Conservation (phyloP, 2,329 filamentous ascomycete species). For the Alternaria dauci region DNA sequence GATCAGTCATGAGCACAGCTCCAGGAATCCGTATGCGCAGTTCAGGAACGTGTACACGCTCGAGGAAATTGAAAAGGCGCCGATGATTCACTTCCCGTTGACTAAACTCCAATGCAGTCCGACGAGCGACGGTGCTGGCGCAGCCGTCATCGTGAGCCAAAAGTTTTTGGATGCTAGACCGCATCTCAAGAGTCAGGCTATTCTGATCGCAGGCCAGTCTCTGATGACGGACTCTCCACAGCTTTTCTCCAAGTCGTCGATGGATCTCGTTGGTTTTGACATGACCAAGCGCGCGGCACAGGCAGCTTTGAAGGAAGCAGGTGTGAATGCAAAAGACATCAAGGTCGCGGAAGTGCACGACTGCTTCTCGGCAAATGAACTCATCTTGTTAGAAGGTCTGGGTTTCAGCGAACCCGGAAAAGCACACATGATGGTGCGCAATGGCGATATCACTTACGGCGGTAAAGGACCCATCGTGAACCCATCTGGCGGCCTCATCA, state of each 20-base stretch:
- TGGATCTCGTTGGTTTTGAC: constrained; percentile 88
- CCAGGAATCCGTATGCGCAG: constrained; percentile 92
- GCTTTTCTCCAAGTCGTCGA: constrained; percentile 79
- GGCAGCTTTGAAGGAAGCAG: constrained; percentile 75
- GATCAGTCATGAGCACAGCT: constrained; percentile 88
- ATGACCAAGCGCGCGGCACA: constrained; percentile 79
- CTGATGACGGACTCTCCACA: constrained; percentile 81
- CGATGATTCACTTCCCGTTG: constrained; percentile 82
- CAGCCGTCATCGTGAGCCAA: constrained; percentile 87
- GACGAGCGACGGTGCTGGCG: constrained; percentile 89
- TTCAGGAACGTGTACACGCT: constrained; percentile 89
- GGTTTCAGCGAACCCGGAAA: constrained; percentile 79
- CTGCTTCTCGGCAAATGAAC: constrained; percentile 95
- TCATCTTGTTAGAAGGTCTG: constrained; percentile 85
- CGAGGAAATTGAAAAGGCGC: constrained; percentile 77
- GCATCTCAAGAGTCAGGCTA: constrained; percentile 78
- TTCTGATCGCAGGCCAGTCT: constrained; percentile 86
- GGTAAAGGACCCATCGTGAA: constrained; percentile 79
- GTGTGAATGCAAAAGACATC: constrained; percentile 70
- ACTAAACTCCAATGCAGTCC: constrained; percentile 98
- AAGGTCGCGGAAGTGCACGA: constrained; percentile 92
- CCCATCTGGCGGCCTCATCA: constrained; percentile 90
- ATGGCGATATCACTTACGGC: constrained; percentile 90
- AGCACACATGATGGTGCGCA: constrained; percentile 87
- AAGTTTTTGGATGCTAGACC: constrained; percentile 84